A percentile compares a stretch with the other conserved stretches of the same genome.
These are phyloP conservation scores for Diaporthe destruens DNA, from an alignment of 2,329 filamentous ascomycete species.

Conservation along the genomic window DNA sequence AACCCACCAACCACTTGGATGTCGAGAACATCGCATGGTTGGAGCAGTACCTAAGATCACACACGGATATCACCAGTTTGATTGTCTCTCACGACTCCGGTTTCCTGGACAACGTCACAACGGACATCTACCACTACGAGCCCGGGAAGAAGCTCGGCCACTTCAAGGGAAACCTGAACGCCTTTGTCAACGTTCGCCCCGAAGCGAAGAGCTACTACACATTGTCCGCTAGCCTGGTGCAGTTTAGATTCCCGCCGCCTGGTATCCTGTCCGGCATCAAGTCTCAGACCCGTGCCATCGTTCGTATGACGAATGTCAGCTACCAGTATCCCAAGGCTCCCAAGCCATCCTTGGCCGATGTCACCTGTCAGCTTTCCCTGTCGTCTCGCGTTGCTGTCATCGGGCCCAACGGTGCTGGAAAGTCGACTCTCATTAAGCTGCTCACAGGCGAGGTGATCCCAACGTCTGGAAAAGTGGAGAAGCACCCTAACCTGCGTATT, in stretches of 20 bases:
- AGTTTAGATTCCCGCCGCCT: conserved; percentile 98
- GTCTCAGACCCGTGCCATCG: conserved; percentile 91
- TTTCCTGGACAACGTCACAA: conserved; percentile 97
- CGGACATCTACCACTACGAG: conserved; percentile 99
- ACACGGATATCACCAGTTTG: conserved; percentile 95
- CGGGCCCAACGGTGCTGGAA: conserved; percentile 96
- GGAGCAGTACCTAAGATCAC: conserved; percentile 93
- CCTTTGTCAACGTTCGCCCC: conserved; percentile 89
- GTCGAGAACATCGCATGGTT: conserved; percentile 97
- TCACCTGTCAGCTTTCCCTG: conserved; percentile 87
- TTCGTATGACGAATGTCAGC: conserved; percentile 91
- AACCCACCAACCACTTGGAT: conserved; percentile 98
- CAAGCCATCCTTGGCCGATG: conserved; percentile 89
- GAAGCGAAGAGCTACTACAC: conserved; percentile 99
- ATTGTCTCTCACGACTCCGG: conserved; percentile 99
- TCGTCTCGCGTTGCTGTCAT: conserved; percentile 97
- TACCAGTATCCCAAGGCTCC: conserved; percentile 92
- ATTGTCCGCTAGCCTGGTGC: conserved; percentile 85
- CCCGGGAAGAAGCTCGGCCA: conserved; percentile 90
- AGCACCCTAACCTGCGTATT: conserved; percentile 98
- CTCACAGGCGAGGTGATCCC: conserved; percentile 93
- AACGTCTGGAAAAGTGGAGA: conserved; percentile 88
- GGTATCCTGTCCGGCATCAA: conserved; percentile 96
- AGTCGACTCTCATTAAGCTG: conserved; percentile 97
- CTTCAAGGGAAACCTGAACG: conserved; percentile 85